phyloP scores from a whole-genome alignment of 2,329 filamentous ascomycete genomes.

The Bipolaris gigantea region DNA sequence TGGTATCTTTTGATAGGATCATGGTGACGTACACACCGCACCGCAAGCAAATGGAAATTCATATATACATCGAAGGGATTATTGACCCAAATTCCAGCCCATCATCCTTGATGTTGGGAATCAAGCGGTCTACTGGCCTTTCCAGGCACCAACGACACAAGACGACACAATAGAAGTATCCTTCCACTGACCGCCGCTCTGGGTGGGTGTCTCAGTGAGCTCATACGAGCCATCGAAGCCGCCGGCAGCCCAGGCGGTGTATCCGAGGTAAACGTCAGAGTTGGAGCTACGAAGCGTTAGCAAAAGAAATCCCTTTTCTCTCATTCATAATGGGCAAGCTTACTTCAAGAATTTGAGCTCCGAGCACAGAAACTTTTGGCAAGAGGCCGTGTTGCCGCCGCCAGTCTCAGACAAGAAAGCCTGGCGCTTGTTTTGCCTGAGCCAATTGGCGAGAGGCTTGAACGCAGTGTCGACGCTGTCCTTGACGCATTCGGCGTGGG shows the following conservation, averaged over 20 bases:
- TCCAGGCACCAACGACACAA: background rate
- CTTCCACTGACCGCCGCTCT: background rate
- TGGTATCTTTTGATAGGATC: too few species aligned
- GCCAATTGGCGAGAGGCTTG: conserved; percentile 41
- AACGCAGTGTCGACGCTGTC: conserved; percentile 42
- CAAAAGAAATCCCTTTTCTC: too few species aligned
- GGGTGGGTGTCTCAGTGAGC: background rate
- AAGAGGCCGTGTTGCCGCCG: conserved; percentile 43
- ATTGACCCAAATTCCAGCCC: too few species aligned
- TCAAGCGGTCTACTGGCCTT: background rate
- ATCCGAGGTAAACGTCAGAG: conserved; percentile 22
- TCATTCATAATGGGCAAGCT: background rate
- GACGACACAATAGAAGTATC: background rate
- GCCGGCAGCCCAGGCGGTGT: conserved; percentile 36
- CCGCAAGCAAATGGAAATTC: too few species aligned
- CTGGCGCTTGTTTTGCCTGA: conserved; percentile 42
- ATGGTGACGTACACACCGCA: too few species aligned
- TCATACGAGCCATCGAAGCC: conserved; percentile 20
- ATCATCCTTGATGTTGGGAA: background rate
- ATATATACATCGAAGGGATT: too few species aligned
- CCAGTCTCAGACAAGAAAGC: conserved; percentile 49
- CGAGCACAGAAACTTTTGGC: conserved; percentile 40
- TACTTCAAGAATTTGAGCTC: conserved; percentile 36
- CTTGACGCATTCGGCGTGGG: conserved; percentile 28
- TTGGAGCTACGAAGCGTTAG: background rate